Percentiles rank a stretch among this genome's conserved stretches.
Evolutionary conservation across 345 rosid species (phyloP).

Genomic region (Eucalyptus curtisii): DNA sequence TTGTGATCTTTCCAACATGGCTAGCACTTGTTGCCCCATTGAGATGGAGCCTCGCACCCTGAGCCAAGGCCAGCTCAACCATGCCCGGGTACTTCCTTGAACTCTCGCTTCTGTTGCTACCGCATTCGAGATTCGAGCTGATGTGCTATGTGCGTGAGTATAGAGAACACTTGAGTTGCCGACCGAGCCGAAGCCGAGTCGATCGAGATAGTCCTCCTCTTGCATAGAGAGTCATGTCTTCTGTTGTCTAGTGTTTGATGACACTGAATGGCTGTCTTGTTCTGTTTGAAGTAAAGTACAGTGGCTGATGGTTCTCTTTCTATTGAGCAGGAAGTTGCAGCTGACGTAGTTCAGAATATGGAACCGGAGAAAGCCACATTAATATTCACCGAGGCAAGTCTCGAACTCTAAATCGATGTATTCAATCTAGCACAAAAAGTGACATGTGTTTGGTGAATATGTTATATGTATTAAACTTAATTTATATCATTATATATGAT

Average conservation of each 20-base stretch:
- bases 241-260: background rate
- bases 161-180: background rate
- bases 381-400: conserved; percentile 2
- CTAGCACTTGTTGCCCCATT: conserved; percentile 23
- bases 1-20: background rate
- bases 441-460: background rate
- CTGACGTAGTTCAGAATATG: conserved; percentile 18
- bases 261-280: background rate
- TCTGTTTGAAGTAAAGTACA: background rate
- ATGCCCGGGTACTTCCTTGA: conserved; percentile 13
- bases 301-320: background rate
- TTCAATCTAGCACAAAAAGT: background rate
- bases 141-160: background rate
- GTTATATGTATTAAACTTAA: background rate
- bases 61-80: conserved; percentile 17
- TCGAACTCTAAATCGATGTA: background rate
- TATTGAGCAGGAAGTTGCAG: conserved; percentile 24
- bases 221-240: background rate
- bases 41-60: conserved; percentile 41
- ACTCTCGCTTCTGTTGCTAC: rapidly evolving
- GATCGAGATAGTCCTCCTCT: background rate
- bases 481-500: background rate
- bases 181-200: background rate
- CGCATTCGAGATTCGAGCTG: background rate
- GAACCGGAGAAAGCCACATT: conserved; percentile 12